Percentiles rank a stretch among this genome's conserved stretches.
phyloP scores from a whole-genome alignment of 441 rosid species.

The Erodium moschatum region DNA sequence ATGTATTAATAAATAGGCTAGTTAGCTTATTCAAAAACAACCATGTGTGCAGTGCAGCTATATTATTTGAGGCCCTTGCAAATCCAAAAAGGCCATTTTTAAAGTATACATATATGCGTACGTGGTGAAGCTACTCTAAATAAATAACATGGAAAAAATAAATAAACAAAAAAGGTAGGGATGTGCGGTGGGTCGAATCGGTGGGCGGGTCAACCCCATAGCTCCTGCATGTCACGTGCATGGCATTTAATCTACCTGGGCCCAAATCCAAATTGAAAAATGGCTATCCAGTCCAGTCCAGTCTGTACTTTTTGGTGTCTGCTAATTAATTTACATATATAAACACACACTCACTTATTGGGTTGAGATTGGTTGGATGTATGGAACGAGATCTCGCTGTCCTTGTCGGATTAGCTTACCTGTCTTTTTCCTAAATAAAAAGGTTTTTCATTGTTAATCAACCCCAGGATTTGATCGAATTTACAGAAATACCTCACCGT shows the following conservation, averaged over 20 bases:
- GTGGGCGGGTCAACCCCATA: background rate
- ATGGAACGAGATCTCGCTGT: slow-evolving; percentile 21
- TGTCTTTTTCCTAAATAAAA: too few relatives aligned
- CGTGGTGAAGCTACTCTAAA: too few relatives aligned
- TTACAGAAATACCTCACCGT: background rate
- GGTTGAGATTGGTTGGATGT: background rate
- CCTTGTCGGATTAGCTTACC: slow-evolving; percentile 13
- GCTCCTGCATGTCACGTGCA: slow-evolving; percentile 2
- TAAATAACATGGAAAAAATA: too few relatives aligned
- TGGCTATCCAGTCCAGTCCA: background rate
- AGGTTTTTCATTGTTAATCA: too few relatives aligned
- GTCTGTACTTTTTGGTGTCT: background rate
- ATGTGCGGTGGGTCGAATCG: too few relatives aligned
- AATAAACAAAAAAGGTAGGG: background rate
- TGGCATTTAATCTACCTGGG: background rate
- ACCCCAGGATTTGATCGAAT: background rate
- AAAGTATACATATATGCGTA: too few relatives aligned
- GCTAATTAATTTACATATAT: too few relatives aligned
- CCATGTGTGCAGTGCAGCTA: too few relatives aligned
- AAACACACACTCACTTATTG: background rate
- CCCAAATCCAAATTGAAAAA: background rate
- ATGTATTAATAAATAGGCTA: too few relatives aligned
- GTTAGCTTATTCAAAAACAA: too few relatives aligned
- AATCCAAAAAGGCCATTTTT: too few relatives aligned
- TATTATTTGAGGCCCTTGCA: too few relatives aligned